Evolutionary conservation across 371 early-diverging fungal genomes (phyloP), one percentile per base, ranked within the genome.

Genomic region (Fennellomyces sp.): DNA sequence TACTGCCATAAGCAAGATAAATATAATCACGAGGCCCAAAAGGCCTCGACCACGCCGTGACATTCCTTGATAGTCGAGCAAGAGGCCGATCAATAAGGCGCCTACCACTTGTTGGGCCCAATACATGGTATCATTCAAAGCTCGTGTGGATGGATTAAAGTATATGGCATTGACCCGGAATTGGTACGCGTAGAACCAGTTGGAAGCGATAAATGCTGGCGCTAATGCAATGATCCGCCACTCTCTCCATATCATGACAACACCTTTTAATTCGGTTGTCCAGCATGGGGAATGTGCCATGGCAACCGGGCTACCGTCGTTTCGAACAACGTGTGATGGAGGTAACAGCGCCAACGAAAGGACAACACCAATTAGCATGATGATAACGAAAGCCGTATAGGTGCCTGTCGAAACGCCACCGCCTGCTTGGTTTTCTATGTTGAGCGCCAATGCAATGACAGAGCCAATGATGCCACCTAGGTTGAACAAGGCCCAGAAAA

Each of bases 401-500:
- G 88, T 81, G 36, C 77, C 77, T 15, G 82, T 78, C 1, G 78
- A 73, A 12, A 88, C 80, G 0, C 51, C 56, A 27, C 58, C 41
- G 5, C 36, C 13, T 5, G 45, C 56, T 5, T 33, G 50, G 38
- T 69, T 69, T 47, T 85, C 68, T 68, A 81, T 79, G 70, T 89
- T 89, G 58, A 88, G 58, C 38, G 65, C 82, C 48, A 92, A 76
- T 6, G 89, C 85, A 48, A 93, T 83, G 11, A 90, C 61, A 42
- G 86, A 83, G 38, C 94, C 93, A 21, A 93, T 64, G 58, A 91
- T 83, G 53, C 88, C 92, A 64, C 93, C 93, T 29, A 85, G 69
- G 68, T 93, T 93, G 76, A 93, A 92, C 49, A 90, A 81, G 6
- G 82, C 70, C 92, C 92, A 91, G 60, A 93, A 93, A 35, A 89